Percentiles rank a stretch among this genome's conserved stretches.
These are phyloP conservation scores for Dipteronia dyeriana DNA, from an alignment of 345 rosid genomes.

Conservation along the genomic window DNA sequence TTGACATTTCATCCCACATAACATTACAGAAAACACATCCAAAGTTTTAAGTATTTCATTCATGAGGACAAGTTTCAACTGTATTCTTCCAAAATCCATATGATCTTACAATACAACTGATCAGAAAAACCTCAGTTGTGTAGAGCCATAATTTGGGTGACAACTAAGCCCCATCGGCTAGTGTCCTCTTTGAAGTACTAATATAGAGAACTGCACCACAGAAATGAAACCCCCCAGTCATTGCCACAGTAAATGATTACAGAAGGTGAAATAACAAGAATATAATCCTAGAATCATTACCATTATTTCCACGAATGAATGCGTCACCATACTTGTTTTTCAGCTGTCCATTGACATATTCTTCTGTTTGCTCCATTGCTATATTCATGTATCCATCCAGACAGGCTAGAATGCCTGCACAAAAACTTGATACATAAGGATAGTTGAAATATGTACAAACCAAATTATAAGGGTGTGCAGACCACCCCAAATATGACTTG, in stretches of 20 bases:
- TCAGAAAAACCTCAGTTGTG: background rate
- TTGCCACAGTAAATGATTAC: constrained; percentile 18
- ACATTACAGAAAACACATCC: background rate
- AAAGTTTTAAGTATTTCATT: background rate
- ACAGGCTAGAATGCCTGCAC: constrained; percentile 78
- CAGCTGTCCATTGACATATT: constrained; percentile 89
- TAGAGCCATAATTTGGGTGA: background rate
- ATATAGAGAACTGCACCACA: constrained; percentile 81
- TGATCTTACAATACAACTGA: background rate
- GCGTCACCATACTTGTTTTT: constrained; percentile 97
- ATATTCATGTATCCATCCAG: constrained; percentile 96
- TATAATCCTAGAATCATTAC: constrained; percentile 24
- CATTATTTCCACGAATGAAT: constrained; percentile 94
- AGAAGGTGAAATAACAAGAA: constrained; percentile 3
- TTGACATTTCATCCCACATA: background rate
- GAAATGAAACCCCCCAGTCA: background rate
- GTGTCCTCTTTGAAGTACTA: constrained; percentile 79
- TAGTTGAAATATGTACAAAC: background rate
- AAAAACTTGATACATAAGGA: background rate
- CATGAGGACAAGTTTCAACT: background rate
- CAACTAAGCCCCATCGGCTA: constrained; percentile 69
- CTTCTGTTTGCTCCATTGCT: constrained; percentile 98
- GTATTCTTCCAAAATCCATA: background rate
- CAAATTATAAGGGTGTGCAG: too few species aligned
- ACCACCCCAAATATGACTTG: background rate